These are phyloP conservation scores for Hylodesmum podocarpum DNA, from an alignment of 306 rosid species.

Conservation along the genomic window DNA sequence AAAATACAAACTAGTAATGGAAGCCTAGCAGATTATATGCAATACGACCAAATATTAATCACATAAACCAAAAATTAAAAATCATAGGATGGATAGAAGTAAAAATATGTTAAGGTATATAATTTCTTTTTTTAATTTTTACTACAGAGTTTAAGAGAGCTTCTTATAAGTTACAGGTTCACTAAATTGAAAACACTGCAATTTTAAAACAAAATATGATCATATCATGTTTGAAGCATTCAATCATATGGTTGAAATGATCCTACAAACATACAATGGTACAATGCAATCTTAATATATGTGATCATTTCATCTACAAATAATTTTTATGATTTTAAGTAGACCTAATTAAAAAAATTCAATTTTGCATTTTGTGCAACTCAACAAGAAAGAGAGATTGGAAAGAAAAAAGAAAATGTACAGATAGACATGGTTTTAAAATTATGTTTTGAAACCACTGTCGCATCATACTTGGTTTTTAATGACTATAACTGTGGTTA, in stretches of 20 bases:
- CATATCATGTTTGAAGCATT: not conserved
- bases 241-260: not conserved
- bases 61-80: not conserved
- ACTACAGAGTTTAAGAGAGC: not conserved
- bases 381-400: not conserved
- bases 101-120: not conserved
- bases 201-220: not conserved
- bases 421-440: not conserved
- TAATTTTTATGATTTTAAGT: not conserved
- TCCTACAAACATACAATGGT: not conserved
- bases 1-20: not conserved
- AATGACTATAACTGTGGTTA: not conserved
- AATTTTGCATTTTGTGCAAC: not conserved
- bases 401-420: not conserved
- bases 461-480: not conserved
- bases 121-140: not conserved
- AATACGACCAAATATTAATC: not conserved
- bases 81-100: not conserved
- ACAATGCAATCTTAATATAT: not conserved
- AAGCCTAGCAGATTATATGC: not conserved
- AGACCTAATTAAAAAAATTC: not conserved
- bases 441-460: not conserved
- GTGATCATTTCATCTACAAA: not conserved
- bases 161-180: not conserved
- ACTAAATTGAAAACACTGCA: slow-evolving; percentile 2